phyloP scores from a whole-genome alignment of 1,139 yeast genomes.

The Blastobotrys elegans region DNA sequence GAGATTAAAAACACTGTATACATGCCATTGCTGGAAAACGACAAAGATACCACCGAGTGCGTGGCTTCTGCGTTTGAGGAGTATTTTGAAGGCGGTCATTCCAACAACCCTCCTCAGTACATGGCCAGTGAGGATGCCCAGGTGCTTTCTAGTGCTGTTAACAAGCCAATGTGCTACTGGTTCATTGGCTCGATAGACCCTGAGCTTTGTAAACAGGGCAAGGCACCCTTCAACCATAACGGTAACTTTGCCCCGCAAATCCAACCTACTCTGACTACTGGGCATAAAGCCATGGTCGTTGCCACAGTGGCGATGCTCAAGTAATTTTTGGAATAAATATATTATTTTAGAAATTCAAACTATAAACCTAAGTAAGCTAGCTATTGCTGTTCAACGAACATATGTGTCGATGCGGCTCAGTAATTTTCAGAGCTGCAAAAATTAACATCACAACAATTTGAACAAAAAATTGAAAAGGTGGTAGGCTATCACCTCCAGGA shows the following conservation, averaged over 20 bases:
- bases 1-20: neutral
- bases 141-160: neutral
- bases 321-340: no score
- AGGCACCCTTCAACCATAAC: slow-evolving; percentile 2
- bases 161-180: slow-evolving; percentile 1
- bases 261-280: slow-evolving; percentile 1
- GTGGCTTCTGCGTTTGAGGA: neutral
- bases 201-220: neutral
- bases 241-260: neutral
- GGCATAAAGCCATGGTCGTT: slow-evolving; percentile 2
- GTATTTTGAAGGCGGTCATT: neutral
- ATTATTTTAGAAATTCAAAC: no score
- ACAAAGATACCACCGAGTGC: neutral
- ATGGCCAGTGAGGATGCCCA: neutral
- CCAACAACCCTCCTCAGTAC: neutral
- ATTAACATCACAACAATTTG: no score
- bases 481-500: no score
- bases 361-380: no score
- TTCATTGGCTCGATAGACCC: neutral
- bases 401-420: no score
- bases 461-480: no score
- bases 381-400: no score
- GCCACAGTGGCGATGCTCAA: neutral
- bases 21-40: neutral
- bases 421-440: no score